Evolutionary conservation across 495 filamentous ascomycete genomes (phyloP), one percentile per base, ranked within the genome.

Genomic region (Trypethelium eluteriae): DNA sequence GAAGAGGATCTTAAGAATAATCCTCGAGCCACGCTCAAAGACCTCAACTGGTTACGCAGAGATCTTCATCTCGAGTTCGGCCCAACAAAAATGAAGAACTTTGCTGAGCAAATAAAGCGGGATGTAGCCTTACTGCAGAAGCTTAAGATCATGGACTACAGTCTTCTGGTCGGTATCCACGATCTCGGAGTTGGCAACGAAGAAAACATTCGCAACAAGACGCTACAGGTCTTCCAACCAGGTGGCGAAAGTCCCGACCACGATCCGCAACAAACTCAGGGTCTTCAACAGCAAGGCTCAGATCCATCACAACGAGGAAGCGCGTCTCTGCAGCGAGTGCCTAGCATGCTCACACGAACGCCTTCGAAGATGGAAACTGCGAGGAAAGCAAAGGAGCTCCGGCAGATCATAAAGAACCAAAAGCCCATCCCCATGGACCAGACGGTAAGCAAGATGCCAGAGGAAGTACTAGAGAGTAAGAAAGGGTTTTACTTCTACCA

Each of bases 61-160:
- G 84, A 92, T 70, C 82, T 91, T 63, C 83, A 95, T 70, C 79
- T 99, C 62, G 90, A 96, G 71, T 87, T 96, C 69, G 94, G 94
- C 2, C 85, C 92, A 2, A 80, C 85, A 38, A 97, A 97, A 79
- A 93, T 91, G 76, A 81, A 86, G 25, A 74, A 89, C 44, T 98
- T 99, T 74, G 81, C 97, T 18, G 86, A 90, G 63, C 94, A 99
- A 73, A 86, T 98, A 69, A 83, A 93, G 67, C 83, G 84, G 65
- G 94, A 99, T 75, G 93, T 98, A 39, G 83, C 85, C 61, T 78
- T 98, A 14, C 75, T 99, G 44, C 90, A 97, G 76, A 84, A 80
- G 70, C 80, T 98, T 41, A 89, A 94, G 71, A 96, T 99, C 70
- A 99, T 99, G 94, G 94, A 99, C 73, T 99, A 99, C 76, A 97